phyloP scores from a whole-genome alignment of 345 rosid species.

The Pistacia integerrima region DNA sequence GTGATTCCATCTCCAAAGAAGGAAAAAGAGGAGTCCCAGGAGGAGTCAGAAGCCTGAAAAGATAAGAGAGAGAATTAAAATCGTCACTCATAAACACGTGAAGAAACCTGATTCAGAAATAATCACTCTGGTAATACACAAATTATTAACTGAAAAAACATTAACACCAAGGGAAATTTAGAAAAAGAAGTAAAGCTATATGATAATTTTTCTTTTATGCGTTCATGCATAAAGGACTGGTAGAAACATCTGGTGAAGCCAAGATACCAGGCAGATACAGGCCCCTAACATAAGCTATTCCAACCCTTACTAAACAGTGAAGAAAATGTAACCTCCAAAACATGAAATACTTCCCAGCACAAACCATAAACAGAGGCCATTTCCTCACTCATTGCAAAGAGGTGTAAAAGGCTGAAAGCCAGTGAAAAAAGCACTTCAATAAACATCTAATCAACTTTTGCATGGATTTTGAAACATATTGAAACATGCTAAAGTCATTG shows the following conservation, averaged over 20 bases:
- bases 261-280: not conserved
- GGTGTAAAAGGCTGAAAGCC: not conserved
- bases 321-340: not conserved
- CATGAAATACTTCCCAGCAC: not conserved
- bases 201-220: not conserved
- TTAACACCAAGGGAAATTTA: not conserved
- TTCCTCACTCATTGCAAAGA: not conserved
- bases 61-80: constrained; percentile 16
- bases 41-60: constrained; percentile 88
- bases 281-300: not conserved
- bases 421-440: not conserved
- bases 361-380: not conserved
- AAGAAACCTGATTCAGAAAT: constrained; percentile 1
- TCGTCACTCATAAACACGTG: not conserved
- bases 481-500: not conserved
- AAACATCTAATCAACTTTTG: not conserved
- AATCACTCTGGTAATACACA: not conserved
- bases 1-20: constrained; percentile 94
- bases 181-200: not conserved
- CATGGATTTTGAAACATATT: not conserved
- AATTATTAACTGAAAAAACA: not conserved
- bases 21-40: constrained; percentile 99
- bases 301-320: not conserved
- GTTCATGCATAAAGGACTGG: not conserved
- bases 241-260: not conserved